phyloP scores from a whole-genome alignment of 179 eudicot genomes.

The Vitellaria paradoxa region DNA sequence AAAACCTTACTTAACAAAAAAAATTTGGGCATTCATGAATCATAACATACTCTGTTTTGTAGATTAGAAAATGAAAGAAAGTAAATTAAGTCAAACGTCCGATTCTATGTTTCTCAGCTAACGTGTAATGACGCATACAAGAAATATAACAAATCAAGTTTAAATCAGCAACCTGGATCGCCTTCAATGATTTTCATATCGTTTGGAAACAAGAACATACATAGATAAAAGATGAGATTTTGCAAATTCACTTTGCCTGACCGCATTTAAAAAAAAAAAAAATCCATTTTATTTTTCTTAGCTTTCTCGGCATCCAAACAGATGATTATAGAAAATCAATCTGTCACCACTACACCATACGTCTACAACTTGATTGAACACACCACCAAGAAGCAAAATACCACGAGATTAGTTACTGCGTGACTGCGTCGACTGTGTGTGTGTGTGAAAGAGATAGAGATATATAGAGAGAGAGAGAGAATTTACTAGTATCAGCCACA shows the following conservation, averaged over 20 bases:
- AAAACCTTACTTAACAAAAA: no score
- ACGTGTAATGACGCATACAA: no score
- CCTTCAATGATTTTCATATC: background rate
- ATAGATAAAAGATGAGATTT: no score
- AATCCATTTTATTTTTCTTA: background rate
- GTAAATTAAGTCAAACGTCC: background rate
- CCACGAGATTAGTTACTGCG: background rate
- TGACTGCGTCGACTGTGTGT: background rate
- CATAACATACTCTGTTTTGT: background rate
- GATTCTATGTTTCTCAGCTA: background rate
- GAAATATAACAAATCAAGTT: background rate
- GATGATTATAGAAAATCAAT: background rate
- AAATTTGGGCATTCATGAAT: no score
- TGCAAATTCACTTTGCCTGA: no score
- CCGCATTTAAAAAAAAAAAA: no score
- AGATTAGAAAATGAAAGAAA: conserved; percentile 3
- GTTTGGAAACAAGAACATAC: background rate
- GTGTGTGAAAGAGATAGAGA: conserved; percentile 2
- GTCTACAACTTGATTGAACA: background rate
- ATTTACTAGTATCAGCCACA: background rate
- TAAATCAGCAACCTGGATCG: background rate
- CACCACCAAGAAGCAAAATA: background rate
- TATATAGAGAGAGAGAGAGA: conserved; percentile 16
- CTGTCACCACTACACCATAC: background rate
- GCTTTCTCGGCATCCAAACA: conserved; percentile 8